These are phyloP conservation scores for Leccinum barrowsii DNA, from an alignment of 768 basidiomycete genomes.

Conservation along the genomic window DNA sequence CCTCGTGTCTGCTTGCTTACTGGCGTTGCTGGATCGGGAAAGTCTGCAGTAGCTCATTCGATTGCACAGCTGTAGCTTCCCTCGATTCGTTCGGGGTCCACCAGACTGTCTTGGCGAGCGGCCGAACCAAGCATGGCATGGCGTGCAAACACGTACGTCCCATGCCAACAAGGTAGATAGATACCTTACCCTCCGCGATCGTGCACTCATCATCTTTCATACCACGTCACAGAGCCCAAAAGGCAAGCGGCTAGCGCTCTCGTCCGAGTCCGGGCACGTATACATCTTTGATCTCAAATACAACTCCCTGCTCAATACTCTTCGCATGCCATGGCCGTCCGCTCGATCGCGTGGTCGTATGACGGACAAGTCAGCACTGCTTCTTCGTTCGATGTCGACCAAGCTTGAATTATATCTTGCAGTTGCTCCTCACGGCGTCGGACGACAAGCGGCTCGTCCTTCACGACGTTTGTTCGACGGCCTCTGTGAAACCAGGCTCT, in stretches of 20 bases:
- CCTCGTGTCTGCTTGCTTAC: no score
- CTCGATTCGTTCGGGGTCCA: conserved; percentile 63
- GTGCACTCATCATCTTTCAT: background rate
- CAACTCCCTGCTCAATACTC: conserved; percentile 63
- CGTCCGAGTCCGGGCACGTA: conserved; percentile 85
- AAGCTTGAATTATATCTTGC: background rate
- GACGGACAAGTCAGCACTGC: conserved; percentile 72
- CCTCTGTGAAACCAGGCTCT: conserved; percentile 55
- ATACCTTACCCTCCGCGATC: background rate
- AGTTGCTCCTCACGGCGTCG: conserved; percentile 87
- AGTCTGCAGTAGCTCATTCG: no score
- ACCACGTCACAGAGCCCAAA: conserved; percentile 70
- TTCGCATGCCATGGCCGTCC: conserved; percentile 88
- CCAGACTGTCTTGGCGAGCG: conserved; percentile 56
- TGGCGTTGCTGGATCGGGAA: no score
- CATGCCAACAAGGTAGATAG: background rate
- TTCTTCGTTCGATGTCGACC: background rate
- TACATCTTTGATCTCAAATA: conserved; percentile 81
- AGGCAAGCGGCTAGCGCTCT: conserved; percentile 75
- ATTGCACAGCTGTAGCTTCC: conserved; percentile 33
- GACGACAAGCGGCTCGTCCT: conserved; percentile 90
- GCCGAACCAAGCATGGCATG: conserved; percentile 77
- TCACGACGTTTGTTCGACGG: conserved; percentile 80
- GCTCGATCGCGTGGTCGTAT: conserved; percentile 84
- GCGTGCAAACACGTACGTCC: conserved; percentile 61